phyloP scores from a whole-genome alignment of 768 basidiomycete species.

The Serendipita sp. region DNA sequence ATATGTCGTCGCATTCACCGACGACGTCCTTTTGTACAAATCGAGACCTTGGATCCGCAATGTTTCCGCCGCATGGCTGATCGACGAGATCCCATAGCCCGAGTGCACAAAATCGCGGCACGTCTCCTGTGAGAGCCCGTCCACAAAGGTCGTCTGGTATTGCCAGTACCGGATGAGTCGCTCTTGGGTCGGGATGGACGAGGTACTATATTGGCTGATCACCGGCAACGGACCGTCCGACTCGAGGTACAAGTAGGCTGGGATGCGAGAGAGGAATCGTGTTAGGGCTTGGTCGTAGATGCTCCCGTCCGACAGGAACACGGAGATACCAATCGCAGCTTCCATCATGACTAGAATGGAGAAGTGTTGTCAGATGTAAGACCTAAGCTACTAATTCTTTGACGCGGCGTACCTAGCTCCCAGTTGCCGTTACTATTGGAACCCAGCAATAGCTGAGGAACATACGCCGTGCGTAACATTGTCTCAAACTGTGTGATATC shows the following conservation, averaged over 20 bases:
- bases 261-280: constrained; percentile 2
- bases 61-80: background rate
- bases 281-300: background rate
- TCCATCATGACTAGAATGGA: constrained; percentile 1
- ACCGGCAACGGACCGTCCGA: background rate
- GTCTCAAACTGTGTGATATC: background rate
- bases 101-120: constrained; percentile 1
- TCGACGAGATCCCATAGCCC: constrained; percentile 6
- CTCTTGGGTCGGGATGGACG: background rate
- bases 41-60: constrained; percentile 2
- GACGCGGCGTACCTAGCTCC: background rate
- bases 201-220: background rate
- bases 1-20: background rate
- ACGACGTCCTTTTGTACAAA: background rate
- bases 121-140: constrained; percentile 5
- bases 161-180: constrained; percentile 6
- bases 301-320: background rate
- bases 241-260: constrained; percentile 4
- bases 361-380: too few relatives aligned
- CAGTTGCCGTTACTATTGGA: constrained; percentile 8
- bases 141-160: background rate
- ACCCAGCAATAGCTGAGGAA: background rate
- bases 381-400: background rate
- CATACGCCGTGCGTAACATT: constrained; percentile 4
- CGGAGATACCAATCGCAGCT: constrained; percentile 1